Evolutionary conservation across 2,329 filamentous ascomycete species (phyloP).

Genomic region (Emydomyces testavorans): DNA sequence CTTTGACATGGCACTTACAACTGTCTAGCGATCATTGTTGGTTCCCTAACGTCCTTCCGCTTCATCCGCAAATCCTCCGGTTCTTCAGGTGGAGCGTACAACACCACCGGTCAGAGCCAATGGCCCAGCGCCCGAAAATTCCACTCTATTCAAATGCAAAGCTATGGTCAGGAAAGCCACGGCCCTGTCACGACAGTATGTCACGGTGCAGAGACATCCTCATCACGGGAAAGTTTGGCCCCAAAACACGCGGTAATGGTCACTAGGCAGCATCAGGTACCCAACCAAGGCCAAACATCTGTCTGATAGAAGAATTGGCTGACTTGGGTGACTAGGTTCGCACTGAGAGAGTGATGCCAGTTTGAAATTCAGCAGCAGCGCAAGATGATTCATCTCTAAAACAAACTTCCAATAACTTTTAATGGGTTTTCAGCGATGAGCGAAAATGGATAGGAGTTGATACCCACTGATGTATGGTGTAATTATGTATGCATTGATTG

Average conservation of each 20-base stretch:
- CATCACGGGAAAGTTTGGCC: slow-evolving; percentile 6
- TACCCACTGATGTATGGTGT: no score
- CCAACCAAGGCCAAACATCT: background rate
- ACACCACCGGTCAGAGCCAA: background rate
- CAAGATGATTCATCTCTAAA: no score
- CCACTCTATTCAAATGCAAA: slow-evolving; percentile 5
- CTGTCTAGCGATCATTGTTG: slow-evolving; percentile 8
- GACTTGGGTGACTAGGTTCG: background rate
- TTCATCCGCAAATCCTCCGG: slow-evolving; percentile 4
- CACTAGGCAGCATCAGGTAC: slow-evolving; percentile 9
- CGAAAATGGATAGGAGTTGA: no score
- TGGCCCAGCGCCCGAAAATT: slow-evolving; percentile 3
- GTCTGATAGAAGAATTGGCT: background rate
- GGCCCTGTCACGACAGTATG: slow-evolving; percentile 3
- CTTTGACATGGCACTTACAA: background rate
- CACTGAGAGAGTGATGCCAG: background rate
- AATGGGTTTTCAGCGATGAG: no score
- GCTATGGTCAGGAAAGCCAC: background rate
- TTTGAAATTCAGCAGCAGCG: no score
- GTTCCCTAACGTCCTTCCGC: slow-evolving; percentile 5
- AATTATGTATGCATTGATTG: no score
- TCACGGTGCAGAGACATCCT: background rate
- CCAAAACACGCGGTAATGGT: slow-evolving; percentile 4
- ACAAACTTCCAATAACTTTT: no score
- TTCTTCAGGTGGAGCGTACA: background rate